These are phyloP conservation scores for Kluyveromyces wickerhamii DNA, from an alignment of 805 yeast genomes.

Conservation along the genomic window DNA sequence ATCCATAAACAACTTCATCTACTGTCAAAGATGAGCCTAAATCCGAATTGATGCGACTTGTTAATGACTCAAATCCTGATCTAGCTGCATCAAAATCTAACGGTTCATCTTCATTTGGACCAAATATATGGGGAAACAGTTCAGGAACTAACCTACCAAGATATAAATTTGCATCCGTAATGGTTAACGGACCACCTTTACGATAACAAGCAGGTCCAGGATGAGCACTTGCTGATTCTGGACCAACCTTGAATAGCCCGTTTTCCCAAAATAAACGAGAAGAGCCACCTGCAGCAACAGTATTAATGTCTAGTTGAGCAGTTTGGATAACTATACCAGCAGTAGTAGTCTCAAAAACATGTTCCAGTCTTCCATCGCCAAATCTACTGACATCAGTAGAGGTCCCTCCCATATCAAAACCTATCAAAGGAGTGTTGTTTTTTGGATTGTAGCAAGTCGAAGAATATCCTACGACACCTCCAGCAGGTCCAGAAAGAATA, in stretches of 20 bases:
- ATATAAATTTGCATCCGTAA: constrained; percentile 36
- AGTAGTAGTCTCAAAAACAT: constrained; percentile 20
- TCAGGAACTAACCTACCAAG: constrained; percentile 32
- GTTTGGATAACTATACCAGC: constrained; percentile 31
- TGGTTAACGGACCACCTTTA: constrained; percentile 37
- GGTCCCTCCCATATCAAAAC: constrained; percentile 34
- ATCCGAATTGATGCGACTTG: constrained; percentile 30
- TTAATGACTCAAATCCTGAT: constrained; percentile 27
- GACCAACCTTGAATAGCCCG: constrained; percentile 33
- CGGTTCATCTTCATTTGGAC: constrained; percentile 31
- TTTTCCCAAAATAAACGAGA: constrained; percentile 22
- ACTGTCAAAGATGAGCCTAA: constrained; percentile 21
- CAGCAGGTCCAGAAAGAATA: constrained; percentile 53
- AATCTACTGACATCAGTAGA: constrained; percentile 29
- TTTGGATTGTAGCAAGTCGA: constrained; percentile 40
- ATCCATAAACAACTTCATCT: constrained; percentile 35
- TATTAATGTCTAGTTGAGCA: constrained; percentile 28
- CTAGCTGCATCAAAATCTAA: constrained; percentile 27
- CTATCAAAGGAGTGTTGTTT: constrained; percentile 26
- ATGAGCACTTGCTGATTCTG: constrained; percentile 36
- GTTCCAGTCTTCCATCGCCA: constrained; percentile 16
- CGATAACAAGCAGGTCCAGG: constrained; percentile 39
- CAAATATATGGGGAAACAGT: constrained; percentile 35
- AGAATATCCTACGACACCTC: constrained; percentile 53
- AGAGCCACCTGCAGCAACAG: constrained; percentile 26